Evolutionary conservation across 2,329 filamentous ascomycete genomes (phyloP).

Genomic region (Colletotrichum limetticola): DNA sequence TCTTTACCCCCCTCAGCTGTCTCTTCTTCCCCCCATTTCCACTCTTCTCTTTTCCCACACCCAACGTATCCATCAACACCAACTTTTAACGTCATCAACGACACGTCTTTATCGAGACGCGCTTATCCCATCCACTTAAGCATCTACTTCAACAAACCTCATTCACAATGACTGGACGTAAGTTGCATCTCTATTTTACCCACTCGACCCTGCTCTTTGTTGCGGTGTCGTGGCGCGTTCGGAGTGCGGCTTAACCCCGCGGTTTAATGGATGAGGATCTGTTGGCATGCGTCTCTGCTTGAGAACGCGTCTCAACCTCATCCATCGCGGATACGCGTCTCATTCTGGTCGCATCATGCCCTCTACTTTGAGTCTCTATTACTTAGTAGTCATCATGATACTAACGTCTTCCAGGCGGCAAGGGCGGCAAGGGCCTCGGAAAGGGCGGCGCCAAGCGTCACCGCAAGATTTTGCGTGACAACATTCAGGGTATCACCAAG

Average conservation of each 20-base stretch:
- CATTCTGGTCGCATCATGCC: background rate
- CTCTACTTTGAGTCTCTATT: background rate
- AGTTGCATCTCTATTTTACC: slow-evolving; percentile 51
- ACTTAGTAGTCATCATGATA: background rate
- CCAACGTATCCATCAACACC: slow-evolving; percentile 9
- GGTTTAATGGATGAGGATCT: background rate
- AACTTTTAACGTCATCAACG: slow-evolving; percentile 38
- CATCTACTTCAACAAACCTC: slow-evolving; percentile 47
- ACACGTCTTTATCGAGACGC: slow-evolving; percentile 27
- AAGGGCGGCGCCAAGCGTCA: slow-evolving; percentile 99
- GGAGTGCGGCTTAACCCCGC: slow-evolving; percentile 14
- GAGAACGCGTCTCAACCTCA: slow-evolving; percentile 15
- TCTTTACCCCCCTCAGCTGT: slow-evolving; percentile 31
- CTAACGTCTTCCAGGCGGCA: slow-evolving; percentile 72
- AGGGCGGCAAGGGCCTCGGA: slow-evolving; percentile 97
- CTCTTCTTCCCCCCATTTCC: slow-evolving; percentile 31
- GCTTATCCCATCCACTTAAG: slow-evolving; percentile 21
- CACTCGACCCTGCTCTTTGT: slow-evolving; percentile 30
- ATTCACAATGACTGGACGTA: slow-evolving; percentile 78
- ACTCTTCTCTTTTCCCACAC: slow-evolving; percentile 32
- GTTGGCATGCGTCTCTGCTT: slow-evolving; percentile 14
- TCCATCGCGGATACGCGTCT: background rate
- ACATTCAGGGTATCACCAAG: slow-evolving; percentile 99
- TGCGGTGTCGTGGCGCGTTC: slow-evolving; percentile 32
- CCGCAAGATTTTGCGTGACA: slow-evolving; percentile 99